Evolutionary conservation across 148 eudicot genomes (phyloP), one percentile per base, ranked within the genome.

Genomic region (Chenopodium album): DNA sequence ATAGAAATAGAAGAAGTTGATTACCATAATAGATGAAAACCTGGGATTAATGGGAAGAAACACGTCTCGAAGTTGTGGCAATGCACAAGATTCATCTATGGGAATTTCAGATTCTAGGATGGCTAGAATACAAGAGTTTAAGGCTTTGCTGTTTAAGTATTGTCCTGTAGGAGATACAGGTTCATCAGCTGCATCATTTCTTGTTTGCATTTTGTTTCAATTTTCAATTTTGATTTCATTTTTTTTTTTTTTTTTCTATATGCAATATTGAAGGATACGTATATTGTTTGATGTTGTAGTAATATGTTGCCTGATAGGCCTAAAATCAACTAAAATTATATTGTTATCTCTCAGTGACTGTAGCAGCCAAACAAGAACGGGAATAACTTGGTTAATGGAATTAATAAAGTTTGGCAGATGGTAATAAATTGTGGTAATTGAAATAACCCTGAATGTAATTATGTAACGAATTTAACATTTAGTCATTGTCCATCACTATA

Each of bases 121-220:
- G 3, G 68, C 80, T 32, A 92, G 82, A 16, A 92, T 84, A n/a
- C 86, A 75, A 12, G 90, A 78, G 1, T 92, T 88, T 14, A 92
- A 78, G 9, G 84, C 84, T 10, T 93, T 90, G 87, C 92, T 92
- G 62, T 86, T 92, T 86, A 91, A 89, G 84, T 89, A 92, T 71
- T 88, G 90, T 17, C 89, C 96, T 12, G 91, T 88, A 4, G 96
- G 96, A 81, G 92, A 90, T 26, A 92, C 92, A 11, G 93, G 96
- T 71, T 89, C 88, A 26, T 89, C 88, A 26, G 63, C 85, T 41
- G 11, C 78, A 50, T 80, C 75, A 26, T 48, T 68, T 74, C 65
- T 66, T 48, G 68, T 5, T 11, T 75, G 37, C 37, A 26, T 31
- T 44, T 69, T 4, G 78, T 85, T 41, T 68, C 75, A 52, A 85